phyloP scores from a whole-genome alignment of 2,329 filamentous ascomycete genomes.

The Hypoxylon sp. region DNA sequence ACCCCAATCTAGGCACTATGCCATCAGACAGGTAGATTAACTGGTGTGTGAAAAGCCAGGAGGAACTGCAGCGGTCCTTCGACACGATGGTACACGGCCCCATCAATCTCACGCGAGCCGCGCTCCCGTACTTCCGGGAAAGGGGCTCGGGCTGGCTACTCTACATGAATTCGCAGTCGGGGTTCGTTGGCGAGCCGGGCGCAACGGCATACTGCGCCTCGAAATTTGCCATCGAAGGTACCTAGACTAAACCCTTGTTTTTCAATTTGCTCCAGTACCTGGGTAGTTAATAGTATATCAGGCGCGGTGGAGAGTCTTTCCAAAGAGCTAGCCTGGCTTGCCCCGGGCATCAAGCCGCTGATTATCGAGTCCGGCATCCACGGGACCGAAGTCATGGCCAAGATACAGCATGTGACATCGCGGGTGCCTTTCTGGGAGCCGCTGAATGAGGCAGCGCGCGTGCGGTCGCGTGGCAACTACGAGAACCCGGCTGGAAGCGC shows the following conservation, averaged over 20 bases:
- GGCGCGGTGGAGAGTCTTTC: constrained; percentile 34
- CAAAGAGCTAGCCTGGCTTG: constrained; percentile 38
- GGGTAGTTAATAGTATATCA: neutral
- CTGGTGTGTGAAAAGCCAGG: too few species aligned
- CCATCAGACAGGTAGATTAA: too few species aligned
- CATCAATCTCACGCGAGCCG: constrained; percentile 31
- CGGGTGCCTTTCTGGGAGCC: constrained; percentile 36
- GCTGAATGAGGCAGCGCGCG: constrained; percentile 23
- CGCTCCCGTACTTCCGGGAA: constrained; percentile 27
- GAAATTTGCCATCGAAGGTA: too few species aligned
- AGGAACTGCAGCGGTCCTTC: constrained; percentile 25
- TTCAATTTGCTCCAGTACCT: too few species aligned
- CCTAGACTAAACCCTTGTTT: too few species aligned
- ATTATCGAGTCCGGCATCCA: constrained; percentile 36
- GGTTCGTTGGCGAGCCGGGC: constrained; percentile 28
- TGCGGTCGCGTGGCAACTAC: constrained; percentile 23
- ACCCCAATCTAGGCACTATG: too few species aligned
- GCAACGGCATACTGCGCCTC: too few species aligned
- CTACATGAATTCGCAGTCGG: constrained; percentile 36
- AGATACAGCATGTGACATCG: constrained; percentile 16
- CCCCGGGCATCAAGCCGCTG: constrained; percentile 35
- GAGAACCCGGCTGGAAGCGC: constrained; percentile 23
- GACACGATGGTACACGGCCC: constrained; percentile 30
- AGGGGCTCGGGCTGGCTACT: constrained; percentile 27
- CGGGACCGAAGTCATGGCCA: constrained; percentile 28